Evolutionary conservation across 306 rosid genomes (phyloP).

Genomic region (Luffa aegyptiaca): DNA sequence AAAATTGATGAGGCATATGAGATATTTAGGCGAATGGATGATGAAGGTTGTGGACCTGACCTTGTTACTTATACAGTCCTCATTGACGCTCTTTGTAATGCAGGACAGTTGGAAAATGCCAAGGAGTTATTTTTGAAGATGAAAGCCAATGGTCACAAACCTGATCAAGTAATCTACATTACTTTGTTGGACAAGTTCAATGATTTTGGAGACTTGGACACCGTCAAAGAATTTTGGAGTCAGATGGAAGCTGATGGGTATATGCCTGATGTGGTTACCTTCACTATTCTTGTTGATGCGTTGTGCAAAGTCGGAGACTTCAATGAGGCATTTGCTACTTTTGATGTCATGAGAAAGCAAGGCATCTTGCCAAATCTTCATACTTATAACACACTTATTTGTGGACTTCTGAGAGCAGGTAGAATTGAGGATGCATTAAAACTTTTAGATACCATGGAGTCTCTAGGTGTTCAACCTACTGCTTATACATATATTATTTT

Average conservation of each 20-base stretch:
- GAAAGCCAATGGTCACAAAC: constrained; percentile 66
- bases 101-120: constrained; percentile 62
- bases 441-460: constrained; percentile 55
- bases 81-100: constrained; percentile 77
- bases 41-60: constrained; percentile 83
- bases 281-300: constrained; percentile 67
- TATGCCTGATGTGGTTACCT: constrained; percentile 73
- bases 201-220: constrained; percentile 45
- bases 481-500: constrained; percentile 76
- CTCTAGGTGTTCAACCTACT: constrained; percentile 60
- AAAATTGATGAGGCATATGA: constrained; percentile 62
- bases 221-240: constrained; percentile 50
- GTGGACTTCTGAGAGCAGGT: constrained; percentile 53
- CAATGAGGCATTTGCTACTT: constrained; percentile 53
- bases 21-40: constrained; percentile 70
- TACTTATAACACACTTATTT: constrained; percentile 70
- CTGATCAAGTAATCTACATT: constrained; percentile 72
- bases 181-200: constrained; percentile 74
- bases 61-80: constrained; percentile 88
- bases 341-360: constrained; percentile 54
- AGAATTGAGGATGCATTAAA: constrained; percentile 68
- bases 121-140: constrained; percentile 49
- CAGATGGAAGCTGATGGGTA: constrained; percentile 91
- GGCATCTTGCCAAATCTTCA: constrained; percentile 76
- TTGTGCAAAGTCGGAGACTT: constrained; percentile 62